phyloP scores from a whole-genome alignment of 1,284 basidiomycete genomes.

The Melampsora larici-populina region DNA sequence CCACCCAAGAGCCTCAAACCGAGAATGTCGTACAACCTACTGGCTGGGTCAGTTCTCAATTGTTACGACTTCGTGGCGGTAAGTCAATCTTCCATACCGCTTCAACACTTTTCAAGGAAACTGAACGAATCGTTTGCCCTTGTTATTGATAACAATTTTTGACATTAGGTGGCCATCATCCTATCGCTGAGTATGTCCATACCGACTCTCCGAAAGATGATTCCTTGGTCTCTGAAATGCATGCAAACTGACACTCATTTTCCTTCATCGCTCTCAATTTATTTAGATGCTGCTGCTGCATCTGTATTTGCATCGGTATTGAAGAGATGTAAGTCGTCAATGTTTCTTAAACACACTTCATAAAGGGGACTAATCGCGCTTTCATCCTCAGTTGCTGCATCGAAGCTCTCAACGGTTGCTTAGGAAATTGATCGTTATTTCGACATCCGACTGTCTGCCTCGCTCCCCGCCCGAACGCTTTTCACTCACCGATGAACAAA shows the following conservation, averaged over 20 bases:
- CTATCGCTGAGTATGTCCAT: neutral
- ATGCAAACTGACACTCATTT: neutral
- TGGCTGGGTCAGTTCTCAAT: neutral
- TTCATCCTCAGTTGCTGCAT: no score
- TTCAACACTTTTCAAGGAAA: neutral
- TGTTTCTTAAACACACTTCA: no score
- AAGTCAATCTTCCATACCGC: neutral
- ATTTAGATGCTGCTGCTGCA: neutral
- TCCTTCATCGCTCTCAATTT: neutral
- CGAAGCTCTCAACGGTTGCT: no score
- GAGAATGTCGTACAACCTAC: neutral
- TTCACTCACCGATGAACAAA: no score
- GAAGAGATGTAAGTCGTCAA: neutral
- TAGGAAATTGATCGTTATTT: no score
- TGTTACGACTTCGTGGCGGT: neutral
- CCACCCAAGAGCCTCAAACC: neutral
- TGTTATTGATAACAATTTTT: neutral
- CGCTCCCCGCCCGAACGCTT: no score
- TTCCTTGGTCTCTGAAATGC: neutral
- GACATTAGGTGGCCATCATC: neutral
- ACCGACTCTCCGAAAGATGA: neutral
- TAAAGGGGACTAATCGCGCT: no score
- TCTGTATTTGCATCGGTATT: conserved; percentile 2
- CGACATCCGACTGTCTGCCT: no score
- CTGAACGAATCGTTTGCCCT: neutral